Evolutionary conservation across 805 yeast genomes (phyloP), one percentile per base, ranked within the genome.

Genomic region (Debaryomyces tyrocola): DNA sequence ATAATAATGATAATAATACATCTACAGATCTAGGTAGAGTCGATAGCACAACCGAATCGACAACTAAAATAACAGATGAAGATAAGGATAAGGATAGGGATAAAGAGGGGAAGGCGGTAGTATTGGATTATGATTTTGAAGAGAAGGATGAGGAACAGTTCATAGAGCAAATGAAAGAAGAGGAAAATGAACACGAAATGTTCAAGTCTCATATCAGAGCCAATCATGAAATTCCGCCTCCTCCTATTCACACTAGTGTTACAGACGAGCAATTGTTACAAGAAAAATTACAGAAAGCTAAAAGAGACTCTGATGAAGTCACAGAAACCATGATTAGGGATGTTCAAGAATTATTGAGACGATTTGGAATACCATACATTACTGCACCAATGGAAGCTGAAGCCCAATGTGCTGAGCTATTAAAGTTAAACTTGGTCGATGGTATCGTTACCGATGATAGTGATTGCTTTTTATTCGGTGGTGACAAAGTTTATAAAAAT

Each of bases 301-400:
- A 83, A 47, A 76, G 98, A 55, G 97, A 92, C 62, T 81, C 97
- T 0, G 98, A 94, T 59, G 95, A 87, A 55, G 97, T 92, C 0
- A 87, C 96, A 0, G 78, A 80, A 6, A 79, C 79, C 1, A 94
- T 94, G 97, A 79, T 92, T 20, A 74, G 75, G 33, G 98, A 94
- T 60, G 94, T 96, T 15, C 97, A 94, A 66, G 96, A 90, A 51
- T 71, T 94, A 36, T 70, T 94, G 7, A 79, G 86, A 24, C 67
- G 92, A 44, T 94, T 94, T 73, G 99, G 99, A 1, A 87, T 94
- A 4, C 99, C 99, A 0, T 94, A 82, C 54, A 78, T 94, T 8
- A 88, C 96, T 0, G 97, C 99, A 0, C 99, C 99, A 0, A 90
- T 90, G 91, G 99, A 94, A 66, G 99, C 99, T 1, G 99, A 94